Base-by-base conservation (phyloP, 208 protist species). In the Leptomonas pyrrhocoris region DNA sequence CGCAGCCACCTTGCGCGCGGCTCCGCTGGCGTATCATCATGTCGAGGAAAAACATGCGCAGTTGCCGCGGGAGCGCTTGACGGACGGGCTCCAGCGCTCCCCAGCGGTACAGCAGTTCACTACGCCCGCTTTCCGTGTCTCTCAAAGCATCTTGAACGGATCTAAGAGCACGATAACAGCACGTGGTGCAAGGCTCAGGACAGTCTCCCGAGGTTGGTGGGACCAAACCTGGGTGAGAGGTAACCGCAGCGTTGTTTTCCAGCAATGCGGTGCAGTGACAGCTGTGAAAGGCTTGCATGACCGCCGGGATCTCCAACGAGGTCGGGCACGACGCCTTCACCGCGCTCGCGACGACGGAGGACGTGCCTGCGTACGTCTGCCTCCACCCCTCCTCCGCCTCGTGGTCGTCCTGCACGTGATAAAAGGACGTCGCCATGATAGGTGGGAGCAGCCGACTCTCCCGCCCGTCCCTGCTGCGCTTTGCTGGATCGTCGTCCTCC, bases 1-100 rank as follows among this genome's bases (percentile, higher is more conserved):
- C 74, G 42, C 73, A 76, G 12, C 79, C 79, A 2, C 59, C 65
- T 9, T 45, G 30, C 21, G 19, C 2, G 6, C 59, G 66, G 34
- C 73, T 68, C 38, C 61, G 50, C 59, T 73, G 73, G 6, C 73
- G 67, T 43, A 79, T 62, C 23, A 68, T 23, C 59, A 79, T 71
- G 40, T 79, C 64, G 0, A 79, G 19, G 21, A 79, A 57, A 34
- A 72, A 79, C 65, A 73, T 61, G 15, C 73, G 73, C 12, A 79
- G 59, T 19, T 72, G 59, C 7, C 59, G 49, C 4, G 73, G 73
- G 53, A 79, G 71, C 54, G 69, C 30, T 8, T 61, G 30, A 12
- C 58, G 65, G 27, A 64, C 69, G 13, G 46, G 59, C 48, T 8
- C 38, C 64, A 62, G 40, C 31, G 60, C 54, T 12, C 18, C 3